Conservation (phyloP, 2,329 filamentous ascomycete genomes). For the Cyanodermella asteris region DNA sequence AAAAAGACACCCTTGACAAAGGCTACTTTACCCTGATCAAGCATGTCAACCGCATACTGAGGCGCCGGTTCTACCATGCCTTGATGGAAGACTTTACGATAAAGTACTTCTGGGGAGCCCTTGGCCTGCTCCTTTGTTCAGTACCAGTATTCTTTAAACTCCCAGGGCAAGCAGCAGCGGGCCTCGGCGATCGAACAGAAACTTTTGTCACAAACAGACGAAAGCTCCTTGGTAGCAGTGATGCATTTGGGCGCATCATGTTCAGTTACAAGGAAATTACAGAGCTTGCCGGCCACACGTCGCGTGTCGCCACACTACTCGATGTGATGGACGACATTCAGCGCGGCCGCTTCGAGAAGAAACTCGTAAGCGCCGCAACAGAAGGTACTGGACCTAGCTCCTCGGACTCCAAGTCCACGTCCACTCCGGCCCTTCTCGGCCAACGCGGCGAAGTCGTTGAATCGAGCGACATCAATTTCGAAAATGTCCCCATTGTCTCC, state of each 20-base stretch:
- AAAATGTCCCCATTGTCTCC: constrained; percentile 81
- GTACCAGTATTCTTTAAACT: constrained; percentile 91
- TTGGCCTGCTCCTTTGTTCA: constrained; percentile 79
- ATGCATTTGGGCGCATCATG: constrained; percentile 90
- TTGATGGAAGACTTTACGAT: constrained; percentile 99
- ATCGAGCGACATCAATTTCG: constrained; percentile 65
- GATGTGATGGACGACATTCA: constrained; percentile 91
- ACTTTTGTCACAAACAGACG: constrained; percentile 85
- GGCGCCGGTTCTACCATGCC: constrained; percentile 84
- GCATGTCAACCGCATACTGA: constrained; percentile 88
- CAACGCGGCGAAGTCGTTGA: constrained; percentile 66
- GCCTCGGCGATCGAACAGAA: constrained; percentile 33
- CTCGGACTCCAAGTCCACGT: neutral
- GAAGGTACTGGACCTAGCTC: neutral
- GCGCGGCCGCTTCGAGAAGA: constrained; percentile 83
- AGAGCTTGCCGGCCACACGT: constrained; percentile 86
- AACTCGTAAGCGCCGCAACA: constrained; percentile 71
- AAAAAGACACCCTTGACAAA: constrained; percentile 93
- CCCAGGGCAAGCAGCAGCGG: constrained; percentile 38
- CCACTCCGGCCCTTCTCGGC: constrained; percentile 43
- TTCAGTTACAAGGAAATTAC: constrained; percentile 96
- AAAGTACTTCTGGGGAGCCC: constrained; percentile 95
- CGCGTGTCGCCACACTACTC: constrained; percentile 68
- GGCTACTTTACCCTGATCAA: constrained; percentile 98
- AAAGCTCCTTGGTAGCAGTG: constrained; percentile 78